Evolutionary conservation across 257 asterid genomes (phyloP).

Genomic region (Haberlea rhodopensis): DNA sequence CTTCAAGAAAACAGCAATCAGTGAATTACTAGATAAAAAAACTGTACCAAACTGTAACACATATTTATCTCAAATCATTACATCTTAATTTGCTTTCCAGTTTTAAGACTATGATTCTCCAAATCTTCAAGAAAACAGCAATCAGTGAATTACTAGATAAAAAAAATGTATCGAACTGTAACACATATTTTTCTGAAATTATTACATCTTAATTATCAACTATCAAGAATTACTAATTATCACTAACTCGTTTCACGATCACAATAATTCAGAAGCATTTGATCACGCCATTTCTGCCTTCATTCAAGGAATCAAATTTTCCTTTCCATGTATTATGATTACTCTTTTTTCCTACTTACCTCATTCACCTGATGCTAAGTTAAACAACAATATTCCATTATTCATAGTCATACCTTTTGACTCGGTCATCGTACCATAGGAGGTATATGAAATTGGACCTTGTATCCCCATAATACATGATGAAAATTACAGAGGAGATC

Average conservation of each 20-base stretch:
- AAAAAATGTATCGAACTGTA: not conserved
- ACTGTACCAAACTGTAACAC: not conserved
- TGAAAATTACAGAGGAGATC: constrained; percentile 52
- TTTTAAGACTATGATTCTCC: not conserved
- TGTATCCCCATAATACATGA: constrained; percentile 52
- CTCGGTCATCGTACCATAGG: constrained; percentile 49
- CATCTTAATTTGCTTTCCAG: not conserved
- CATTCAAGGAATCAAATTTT: not conserved
- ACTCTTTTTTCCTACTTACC: not conserved
- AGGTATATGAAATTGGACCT: constrained; percentile 49
- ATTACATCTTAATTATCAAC: not conserved
- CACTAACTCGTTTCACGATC: not conserved
- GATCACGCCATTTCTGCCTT: not conserved
- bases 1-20: not conserved
- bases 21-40: not conserved
- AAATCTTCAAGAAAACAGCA: not conserved
- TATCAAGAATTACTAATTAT: not conserved
- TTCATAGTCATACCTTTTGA: constrained; percentile 39
- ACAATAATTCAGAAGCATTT: not conserved
- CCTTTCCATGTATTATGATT: not conserved
- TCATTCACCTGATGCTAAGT: not conserved
- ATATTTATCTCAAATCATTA: not conserved
- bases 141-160: not conserved
- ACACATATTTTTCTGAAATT: not conserved
- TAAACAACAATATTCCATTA: not conserved